phyloP scores from a whole-genome alignment of 306 rosid genomes.

The Cucumis hystrix region DNA sequence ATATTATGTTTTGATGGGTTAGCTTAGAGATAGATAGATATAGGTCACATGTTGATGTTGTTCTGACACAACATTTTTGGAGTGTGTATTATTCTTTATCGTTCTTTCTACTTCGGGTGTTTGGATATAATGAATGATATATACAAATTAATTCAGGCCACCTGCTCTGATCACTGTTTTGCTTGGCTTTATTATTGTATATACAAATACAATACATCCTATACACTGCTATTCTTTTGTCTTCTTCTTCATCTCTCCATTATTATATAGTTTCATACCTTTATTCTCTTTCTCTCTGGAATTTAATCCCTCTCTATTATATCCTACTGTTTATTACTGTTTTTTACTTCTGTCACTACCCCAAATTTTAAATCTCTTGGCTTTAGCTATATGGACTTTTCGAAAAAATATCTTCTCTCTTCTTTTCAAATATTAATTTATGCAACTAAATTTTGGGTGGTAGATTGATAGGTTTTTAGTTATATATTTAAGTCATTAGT shows the following conservation, averaged over 20 bases:
- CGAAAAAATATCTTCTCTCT: background rate
- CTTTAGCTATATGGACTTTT: background rate
- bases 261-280: too few species aligned
- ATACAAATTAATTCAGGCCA: background rate
- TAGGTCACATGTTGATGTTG: conserved; percentile 62
- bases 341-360: background rate
- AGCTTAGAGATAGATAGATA: too few species aligned
- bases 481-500: too few species aligned
- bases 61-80: conserved; percentile 24
- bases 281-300: too few species aligned
- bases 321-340: background rate
- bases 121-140: background rate
- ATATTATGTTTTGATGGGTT: background rate
- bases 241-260: too few species aligned
- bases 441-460: too few species aligned
- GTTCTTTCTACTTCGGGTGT: conserved; percentile 14
- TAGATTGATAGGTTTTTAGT: too few species aligned
- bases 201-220: too few species aligned
- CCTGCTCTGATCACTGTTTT: background rate
- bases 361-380: background rate
- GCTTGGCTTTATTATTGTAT: too few species aligned
- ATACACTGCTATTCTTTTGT: background rate
- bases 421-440: too few species aligned
- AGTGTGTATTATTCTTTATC: conserved; percentile 50
- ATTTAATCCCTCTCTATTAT: too few species aligned